Evolutionary conservation across 2,329 filamentous ascomycete species (phyloP).

Genomic region (Sarocladium kiliense): DNA sequence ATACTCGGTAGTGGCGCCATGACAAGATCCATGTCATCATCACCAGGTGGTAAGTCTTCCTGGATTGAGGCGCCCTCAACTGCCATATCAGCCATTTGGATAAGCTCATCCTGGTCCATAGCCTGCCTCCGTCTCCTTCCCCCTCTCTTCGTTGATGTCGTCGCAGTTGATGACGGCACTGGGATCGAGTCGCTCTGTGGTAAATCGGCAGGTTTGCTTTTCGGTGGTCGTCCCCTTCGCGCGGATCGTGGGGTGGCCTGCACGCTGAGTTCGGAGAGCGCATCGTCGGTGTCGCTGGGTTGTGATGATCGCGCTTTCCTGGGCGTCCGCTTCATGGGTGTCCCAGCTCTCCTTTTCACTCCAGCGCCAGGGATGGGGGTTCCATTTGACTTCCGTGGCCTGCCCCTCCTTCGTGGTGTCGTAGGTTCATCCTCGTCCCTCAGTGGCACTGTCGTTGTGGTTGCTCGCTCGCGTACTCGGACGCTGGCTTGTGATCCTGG

Average conservation of each 20-base stretch:
- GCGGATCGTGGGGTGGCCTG: constrained; percentile 25
- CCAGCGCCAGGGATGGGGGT: constrained; percentile 42
- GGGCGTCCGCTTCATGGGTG: constrained; percentile 34
- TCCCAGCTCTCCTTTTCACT: constrained; percentile 40
- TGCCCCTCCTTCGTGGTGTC: constrained; percentile 39
- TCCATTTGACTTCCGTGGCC: constrained; percentile 44
- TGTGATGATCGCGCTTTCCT: constrained; percentile 27
- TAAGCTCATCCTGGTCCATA: constrained; percentile 20
- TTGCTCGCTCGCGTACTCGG: constrained; percentile 26
- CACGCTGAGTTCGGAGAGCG: constrained; percentile 15
- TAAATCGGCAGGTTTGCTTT: constrained; percentile 16
- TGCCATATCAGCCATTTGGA: constrained; percentile 19
- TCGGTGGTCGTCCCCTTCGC: constrained; percentile 13
- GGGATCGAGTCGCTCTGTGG: constrained; percentile 20
- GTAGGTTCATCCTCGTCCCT: constrained; percentile 27
- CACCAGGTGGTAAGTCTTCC: constrained; percentile 15
- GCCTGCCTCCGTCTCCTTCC: constrained; percentile 17
- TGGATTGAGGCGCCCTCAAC: constrained; percentile 12
- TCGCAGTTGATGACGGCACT: constrained; percentile 13
- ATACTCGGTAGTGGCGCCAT: neutral
- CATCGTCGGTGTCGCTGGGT: constrained; percentile 21
- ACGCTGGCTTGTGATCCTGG: constrained; percentile 15
- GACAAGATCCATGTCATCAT: constrained; percentile 25
- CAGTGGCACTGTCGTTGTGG: constrained; percentile 48
- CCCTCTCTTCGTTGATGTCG: constrained; percentile 13